These are phyloP conservation scores for Babesia microti DNA, from an alignment of 169 alveolate genomes.

Conservation along the genomic window DNA sequence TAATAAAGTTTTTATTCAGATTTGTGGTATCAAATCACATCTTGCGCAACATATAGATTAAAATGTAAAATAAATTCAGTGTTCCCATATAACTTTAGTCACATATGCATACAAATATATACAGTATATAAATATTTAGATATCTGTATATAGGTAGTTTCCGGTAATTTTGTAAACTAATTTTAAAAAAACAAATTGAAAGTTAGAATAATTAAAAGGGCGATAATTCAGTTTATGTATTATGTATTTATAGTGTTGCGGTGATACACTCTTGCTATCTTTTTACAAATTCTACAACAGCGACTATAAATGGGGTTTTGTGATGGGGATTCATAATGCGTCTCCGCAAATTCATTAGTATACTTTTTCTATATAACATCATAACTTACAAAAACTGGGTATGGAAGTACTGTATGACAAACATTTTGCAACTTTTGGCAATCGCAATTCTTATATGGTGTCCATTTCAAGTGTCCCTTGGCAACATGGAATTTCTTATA, in stretches of 20 bases:
- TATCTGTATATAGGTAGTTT: background rate
- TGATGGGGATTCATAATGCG: conserved; percentile 41
- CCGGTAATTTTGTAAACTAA: background rate
- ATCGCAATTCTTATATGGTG: conserved; percentile 11
- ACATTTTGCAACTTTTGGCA: conserved; percentile 21
- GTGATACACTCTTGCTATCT: background rate
- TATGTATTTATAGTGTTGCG: background rate
- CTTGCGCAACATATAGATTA: conserved; percentile 7
- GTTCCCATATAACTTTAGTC: background rate
- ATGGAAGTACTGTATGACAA: conserved; percentile 29
- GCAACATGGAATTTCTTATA: conserved; percentile 16
- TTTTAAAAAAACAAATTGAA: background rate
- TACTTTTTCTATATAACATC: conserved; percentile 9
- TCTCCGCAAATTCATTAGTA: conserved; percentile 10
- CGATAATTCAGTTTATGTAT: conserved; percentile 1
- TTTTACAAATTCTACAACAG: background rate
- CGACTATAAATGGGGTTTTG: too few relatives aligned
- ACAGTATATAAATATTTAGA: background rate
- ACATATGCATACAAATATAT: background rate
- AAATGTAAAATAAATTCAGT: too few relatives aligned
- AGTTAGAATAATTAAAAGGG: background rate
- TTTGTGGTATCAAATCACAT: conserved; percentile 41
- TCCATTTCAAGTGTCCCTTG: conserved; percentile 10
- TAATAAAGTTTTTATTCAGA: conserved; percentile 2
- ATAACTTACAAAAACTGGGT: conserved; percentile 30